Conservation (phyloP, 768 basidiomycete genomes). For the Lentinula boryana region DNA sequence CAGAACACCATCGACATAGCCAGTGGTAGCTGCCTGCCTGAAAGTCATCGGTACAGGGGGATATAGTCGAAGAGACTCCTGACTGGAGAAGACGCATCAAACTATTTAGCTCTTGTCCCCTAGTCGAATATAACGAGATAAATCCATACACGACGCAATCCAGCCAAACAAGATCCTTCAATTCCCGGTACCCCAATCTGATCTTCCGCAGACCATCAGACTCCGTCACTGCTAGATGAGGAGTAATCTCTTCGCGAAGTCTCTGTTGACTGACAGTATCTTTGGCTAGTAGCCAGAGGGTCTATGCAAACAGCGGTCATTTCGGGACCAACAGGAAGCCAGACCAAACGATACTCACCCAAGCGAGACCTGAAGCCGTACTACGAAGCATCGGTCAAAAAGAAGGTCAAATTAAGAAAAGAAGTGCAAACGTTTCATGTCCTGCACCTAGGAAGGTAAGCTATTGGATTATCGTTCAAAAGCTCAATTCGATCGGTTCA, state of each 20-base stretch:
- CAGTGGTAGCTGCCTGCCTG: constrained; percentile 30
- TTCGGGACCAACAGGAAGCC: neutral
- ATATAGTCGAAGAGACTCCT: constrained; percentile 33
- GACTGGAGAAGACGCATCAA: constrained; percentile 15
- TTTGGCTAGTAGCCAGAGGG: constrained; percentile 48
- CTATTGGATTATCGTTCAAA: neutral
- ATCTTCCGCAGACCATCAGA: constrained; percentile 13
- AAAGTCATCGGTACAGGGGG: constrained; percentile 35
- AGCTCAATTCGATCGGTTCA: neutral
- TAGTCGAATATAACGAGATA: neutral
- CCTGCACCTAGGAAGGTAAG: constrained; percentile 15
- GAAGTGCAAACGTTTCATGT: constrained; percentile 16
- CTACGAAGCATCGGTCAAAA: neutral
- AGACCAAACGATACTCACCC: constrained; percentile 22
- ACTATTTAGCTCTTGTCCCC: neutral
- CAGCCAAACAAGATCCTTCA: constrained; percentile 34
- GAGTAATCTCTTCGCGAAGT: constrained; percentile 47
- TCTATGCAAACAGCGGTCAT: constrained; percentile 16
- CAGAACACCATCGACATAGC: constrained; percentile 33
- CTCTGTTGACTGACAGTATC: constrained; percentile 41
- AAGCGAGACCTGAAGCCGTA: constrained; percentile 30
- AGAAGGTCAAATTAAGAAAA: neutral
- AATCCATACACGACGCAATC: constrained; percentile 18
- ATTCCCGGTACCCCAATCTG: constrained; percentile 30
- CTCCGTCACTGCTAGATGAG: constrained; percentile 20